Evolutionary conservation across 148 eudicot genomes (phyloP).

Genomic region (Vaccinium myrtillus): DNA sequence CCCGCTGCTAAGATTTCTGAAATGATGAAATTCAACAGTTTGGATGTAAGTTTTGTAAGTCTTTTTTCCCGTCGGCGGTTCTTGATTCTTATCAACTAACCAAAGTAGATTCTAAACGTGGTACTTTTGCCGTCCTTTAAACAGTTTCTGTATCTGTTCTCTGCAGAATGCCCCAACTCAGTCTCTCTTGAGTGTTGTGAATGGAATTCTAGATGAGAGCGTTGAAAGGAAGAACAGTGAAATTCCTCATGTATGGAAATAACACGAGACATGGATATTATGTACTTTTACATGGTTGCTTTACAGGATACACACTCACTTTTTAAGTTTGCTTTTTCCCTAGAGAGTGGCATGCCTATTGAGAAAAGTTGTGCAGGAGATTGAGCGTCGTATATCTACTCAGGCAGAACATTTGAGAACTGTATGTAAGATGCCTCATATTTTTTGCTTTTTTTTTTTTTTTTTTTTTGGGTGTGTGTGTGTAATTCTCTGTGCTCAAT

Average conservation of each 20-base stretch:
- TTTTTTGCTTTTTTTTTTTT: background rate
- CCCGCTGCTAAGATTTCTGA: conserved; percentile 77
- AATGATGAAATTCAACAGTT: conserved; percentile 81
- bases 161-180: conserved; percentile 97
- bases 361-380: conserved; percentile 95
- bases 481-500: background rate
- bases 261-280: background rate
- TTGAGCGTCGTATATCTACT: conserved; percentile 85
- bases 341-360: conserved; percentile 88
- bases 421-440: conserved; percentile 18
- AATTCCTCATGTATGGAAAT: conserved; percentile 71
- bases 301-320: conserved; percentile 10
- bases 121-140: conserved; percentile 24
- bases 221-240: conserved; percentile 75
- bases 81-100: background rate
- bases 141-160: conserved; percentile 12
- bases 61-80: background rate
- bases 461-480: background rate
- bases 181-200: conserved; percentile 80
- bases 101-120: background rate
- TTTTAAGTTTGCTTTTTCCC: conserved; percentile 16
- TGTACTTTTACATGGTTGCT: background rate
- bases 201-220: conserved; percentile 84
- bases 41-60: conserved; percentile 60
- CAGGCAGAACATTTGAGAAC: conserved; percentile 89